These are phyloP conservation scores for Capsella rubella DNA, from an alignment of 441 rosid genomes.

Conservation along the genomic window DNA sequence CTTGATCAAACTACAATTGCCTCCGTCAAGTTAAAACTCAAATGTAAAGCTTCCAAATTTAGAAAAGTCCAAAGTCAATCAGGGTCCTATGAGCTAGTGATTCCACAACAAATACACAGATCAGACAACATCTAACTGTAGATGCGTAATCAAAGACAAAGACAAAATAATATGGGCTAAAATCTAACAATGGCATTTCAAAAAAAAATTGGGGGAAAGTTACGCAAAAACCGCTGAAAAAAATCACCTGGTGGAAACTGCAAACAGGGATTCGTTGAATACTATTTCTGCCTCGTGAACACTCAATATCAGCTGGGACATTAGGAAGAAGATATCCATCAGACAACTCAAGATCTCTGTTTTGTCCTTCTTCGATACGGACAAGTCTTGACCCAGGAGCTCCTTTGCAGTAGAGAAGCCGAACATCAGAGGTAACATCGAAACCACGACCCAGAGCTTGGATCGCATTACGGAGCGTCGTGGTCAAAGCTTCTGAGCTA, in stretches of 20 bases:
- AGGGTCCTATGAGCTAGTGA: conserved; percentile 12
- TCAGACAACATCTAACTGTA: conserved; percentile 20
- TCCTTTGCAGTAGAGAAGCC: conserved; percentile 96
- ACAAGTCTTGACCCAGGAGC: conserved; percentile 93
- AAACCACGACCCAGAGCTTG: conserved; percentile 98
- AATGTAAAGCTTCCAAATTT: conserved; percentile 31
- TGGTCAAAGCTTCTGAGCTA: conserved; percentile 69
- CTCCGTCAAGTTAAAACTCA: conserved; percentile 15
- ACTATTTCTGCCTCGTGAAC: conserved; percentile 51
- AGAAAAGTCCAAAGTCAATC: conserved; percentile 12
- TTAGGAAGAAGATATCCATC: conserved; percentile 60
- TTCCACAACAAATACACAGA: conserved; percentile 36
- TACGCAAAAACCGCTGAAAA: neutral
- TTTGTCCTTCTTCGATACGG: conserved; percentile 65
- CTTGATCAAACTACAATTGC: conserved; percentile 17
- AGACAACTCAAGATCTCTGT: conserved; percentile 64
- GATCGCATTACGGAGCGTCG: conserved; percentile 82
- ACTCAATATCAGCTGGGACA: conserved; percentile 76
- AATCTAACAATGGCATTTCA: conserved; percentile 21
- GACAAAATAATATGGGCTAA: neutral
- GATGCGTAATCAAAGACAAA: conserved; percentile 19
- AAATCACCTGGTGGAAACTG: conserved; percentile 78
- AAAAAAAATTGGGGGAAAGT: neutral
- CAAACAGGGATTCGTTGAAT: conserved; percentile 69
- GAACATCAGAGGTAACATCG: conserved; percentile 94